Evolutionary conservation across 441 rosid species (phyloP), one percentile per base, ranked within the genome.

Genomic region (Daphne laureola): DNA sequence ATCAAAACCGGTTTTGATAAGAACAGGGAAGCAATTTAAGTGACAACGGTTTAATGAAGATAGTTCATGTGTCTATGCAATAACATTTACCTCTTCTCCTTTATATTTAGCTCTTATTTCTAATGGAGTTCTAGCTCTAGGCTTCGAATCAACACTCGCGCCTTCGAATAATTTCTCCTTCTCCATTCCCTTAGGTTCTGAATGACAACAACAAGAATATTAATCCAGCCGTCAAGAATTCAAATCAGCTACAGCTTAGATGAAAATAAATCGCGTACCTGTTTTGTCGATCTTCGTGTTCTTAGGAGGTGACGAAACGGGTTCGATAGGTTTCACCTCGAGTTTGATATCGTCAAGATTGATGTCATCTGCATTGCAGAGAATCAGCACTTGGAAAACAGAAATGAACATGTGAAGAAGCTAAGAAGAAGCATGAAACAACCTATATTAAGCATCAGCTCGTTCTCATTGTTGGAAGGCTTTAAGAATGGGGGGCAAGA

Each of bases 81-180:
- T 18, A 2, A 21, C 25, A 21, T 40, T 74, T 77, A 88, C 95
- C 82, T 71, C 90, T 46, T 78, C 54, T 59, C 78, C 86, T 70
- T 81, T 69, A 73, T 92, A 92, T 72, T 92, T 84, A 21, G 95
- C 89, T 62, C 77, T 81, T 43, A 92, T 86, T 77, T 92, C 96
- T 59, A 86, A 90, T n/a, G 81, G 76, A 51, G 98, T 78, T 78
- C 94, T 79, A 12, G 63, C 56, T 75, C 57, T 73, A 25, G 98
- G 98, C 35, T 70, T 78, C 55, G 83, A 51, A 67, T 77, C 76
- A 25, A 72, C 46, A 61, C 71, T 64, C 14, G 80, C 80, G 54
- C 96, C 95, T 68, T 88, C 96, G 36, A 91, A 84, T 54, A 91
- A 71, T 67, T 52, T 79, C 58, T 80, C 87, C 73, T 65, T 81